Evolutionary conservation across 129 eudicot genomes (phyloP), one percentile per base, ranked within the genome.

Genomic region (Scalesia atractyloides): DNA sequence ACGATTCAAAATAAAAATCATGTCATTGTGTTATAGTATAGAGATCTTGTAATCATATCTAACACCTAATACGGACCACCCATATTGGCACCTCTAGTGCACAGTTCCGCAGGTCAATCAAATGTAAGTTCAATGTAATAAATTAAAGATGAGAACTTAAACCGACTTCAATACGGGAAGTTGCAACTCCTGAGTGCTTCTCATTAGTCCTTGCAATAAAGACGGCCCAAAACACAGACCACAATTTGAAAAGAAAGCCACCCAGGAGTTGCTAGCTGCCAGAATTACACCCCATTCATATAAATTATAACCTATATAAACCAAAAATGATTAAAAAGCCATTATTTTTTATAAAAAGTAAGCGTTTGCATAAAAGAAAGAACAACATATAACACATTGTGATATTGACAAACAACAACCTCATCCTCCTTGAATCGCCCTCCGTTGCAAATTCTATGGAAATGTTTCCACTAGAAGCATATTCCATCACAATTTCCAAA

Each of bases 171-270:
- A 94, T 90, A 74, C 90, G 90, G 71, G 98, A 94, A 49, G 98
- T 96, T 69, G 98, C 97, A 78, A 90, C 98, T 20, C 90, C 98
- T 1, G 97, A 94, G 71, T 94, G 98, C 69, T 94, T 94, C 78
- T 94, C 98, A 53, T 94, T 94, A 16, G 96, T 90, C 85, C 98
- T 82, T 18, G 98, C 97, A 69, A 94, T 94, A 69, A 94, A 94
- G 43, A 94, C 90, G 74, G 88, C 98, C 98, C 98, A 93, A 79
- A 93, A 93, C 14, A 93, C 98, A 3, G 98, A 93, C 98, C 98
- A 93, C 98, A 96, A 93, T 69, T 93, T 96, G 37, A 93, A 93
- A 12, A 93, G 83, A 83, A 93, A 93, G 30, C 98, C 98, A 37
- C 98, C 98, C 75, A 97, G 98, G 12, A 97, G 83, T 94, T 97